A percentile compares a stretch with the other conserved stretches of the same genome.
phyloP scores from a whole-genome alignment of 495 filamentous ascomycete genomes.

The Hypoxylon cercidicola region DNA sequence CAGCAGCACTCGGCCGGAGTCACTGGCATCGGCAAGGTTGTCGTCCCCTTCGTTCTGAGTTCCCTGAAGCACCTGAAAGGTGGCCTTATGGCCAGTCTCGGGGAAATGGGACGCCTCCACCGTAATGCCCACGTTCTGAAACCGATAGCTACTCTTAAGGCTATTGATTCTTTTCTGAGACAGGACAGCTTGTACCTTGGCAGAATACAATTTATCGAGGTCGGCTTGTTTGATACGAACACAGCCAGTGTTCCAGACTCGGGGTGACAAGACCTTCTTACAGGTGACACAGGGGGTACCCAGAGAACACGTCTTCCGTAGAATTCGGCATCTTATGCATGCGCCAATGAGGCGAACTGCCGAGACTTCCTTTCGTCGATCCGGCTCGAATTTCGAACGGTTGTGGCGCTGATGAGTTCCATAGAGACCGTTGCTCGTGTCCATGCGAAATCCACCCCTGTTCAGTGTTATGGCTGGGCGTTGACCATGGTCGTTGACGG shows the following conservation, averaged over 20 bases:
- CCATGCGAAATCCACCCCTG: slow-evolving; percentile 57
- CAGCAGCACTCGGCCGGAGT: slow-evolving; percentile 52
- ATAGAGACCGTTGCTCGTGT: slow-evolving; percentile 44
- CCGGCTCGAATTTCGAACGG: slow-evolving; percentile 74
- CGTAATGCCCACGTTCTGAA: slow-evolving; percentile 66
- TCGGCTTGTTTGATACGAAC: slow-evolving; percentile 79
- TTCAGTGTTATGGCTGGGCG: slow-evolving; percentile 35
- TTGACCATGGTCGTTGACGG: slow-evolving; percentile 41
- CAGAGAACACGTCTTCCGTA: slow-evolving; percentile 86
- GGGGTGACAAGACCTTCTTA: slow-evolving; percentile 76
- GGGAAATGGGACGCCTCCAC: slow-evolving; percentile 78
- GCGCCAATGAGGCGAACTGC: slow-evolving; percentile 83
- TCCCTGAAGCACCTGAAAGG: slow-evolving; percentile 65
- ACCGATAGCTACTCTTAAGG: slow-evolving; percentile 65
- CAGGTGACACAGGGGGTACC: slow-evolving; percentile 87
- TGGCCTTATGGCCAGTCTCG: slow-evolving; percentile 63
- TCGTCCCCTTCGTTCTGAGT: slow-evolving; percentile 54
- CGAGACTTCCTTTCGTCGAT: slow-evolving; percentile 79
- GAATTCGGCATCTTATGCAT: slow-evolving; percentile 85
- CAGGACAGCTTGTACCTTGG: slow-evolving; percentile 74
- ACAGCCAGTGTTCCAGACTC: slow-evolving; percentile 83
- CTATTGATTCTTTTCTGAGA: slow-evolving; percentile 71
- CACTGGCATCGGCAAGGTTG: slow-evolving; percentile 17
- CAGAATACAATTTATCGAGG: slow-evolving; percentile 76
- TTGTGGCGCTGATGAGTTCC: slow-evolving; percentile 53